Evolutionary conservation across 352 stramenopile species (phyloP).

Genomic region (Globisporangium echinulatum): DNA sequence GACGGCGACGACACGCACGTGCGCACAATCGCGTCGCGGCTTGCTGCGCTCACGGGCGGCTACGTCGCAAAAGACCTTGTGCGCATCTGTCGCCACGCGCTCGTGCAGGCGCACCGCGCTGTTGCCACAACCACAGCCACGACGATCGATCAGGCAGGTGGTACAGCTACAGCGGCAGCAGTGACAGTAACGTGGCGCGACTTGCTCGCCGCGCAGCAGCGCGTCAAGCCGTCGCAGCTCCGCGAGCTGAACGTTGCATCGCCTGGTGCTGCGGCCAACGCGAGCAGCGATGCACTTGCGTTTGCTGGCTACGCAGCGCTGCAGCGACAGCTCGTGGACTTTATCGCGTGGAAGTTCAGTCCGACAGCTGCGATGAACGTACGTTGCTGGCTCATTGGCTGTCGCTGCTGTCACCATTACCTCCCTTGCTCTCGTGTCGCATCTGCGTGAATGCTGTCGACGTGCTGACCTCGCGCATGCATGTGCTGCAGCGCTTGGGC

Average conservation of each 20-base stretch:
- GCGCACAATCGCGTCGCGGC: constrained; percentile 17
- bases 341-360: constrained; percentile 61
- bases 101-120: constrained; percentile 26
- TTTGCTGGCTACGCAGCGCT: constrained; percentile 68
- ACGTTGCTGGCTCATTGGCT: constrained; percentile 8
- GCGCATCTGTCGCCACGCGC: constrained; percentile 58
- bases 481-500: constrained; percentile 39
- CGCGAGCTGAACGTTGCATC: constrained; percentile 67
- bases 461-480: not conserved
- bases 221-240: constrained; percentile 68
- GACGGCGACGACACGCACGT: too few relatives aligned
- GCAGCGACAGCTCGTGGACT: constrained; percentile 56
- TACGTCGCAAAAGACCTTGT: constrained; percentile 77
- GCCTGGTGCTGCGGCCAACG: constrained; percentile 19
- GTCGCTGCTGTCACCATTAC: not conserved
- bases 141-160: not conserved
- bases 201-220: constrained; percentile 41
- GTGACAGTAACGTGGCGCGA: constrained; percentile 29
- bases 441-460: constrained; percentile 1
- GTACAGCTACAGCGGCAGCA: not conserved
- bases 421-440: too few relatives aligned
- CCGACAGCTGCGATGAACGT: constrained; percentile 58
- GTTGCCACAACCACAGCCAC: not conserved
- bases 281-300: constrained; percentile 6
- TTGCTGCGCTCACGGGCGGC: constrained; percentile 55